Base-by-base conservation (phyloP, 2,329 filamentous ascomycete genomes). In the Cryphonectria naterciae region DNA sequence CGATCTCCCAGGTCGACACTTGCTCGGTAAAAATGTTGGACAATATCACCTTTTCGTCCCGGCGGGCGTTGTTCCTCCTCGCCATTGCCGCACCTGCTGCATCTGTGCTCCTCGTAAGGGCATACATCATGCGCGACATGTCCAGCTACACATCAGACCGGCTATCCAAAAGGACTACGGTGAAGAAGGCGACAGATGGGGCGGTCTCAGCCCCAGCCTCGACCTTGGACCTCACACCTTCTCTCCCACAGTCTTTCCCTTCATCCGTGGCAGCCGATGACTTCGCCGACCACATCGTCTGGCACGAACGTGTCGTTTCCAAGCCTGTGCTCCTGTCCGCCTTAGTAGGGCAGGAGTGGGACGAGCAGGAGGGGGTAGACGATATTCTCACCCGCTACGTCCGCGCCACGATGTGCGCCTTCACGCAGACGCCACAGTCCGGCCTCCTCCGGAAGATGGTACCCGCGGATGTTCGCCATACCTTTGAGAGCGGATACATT, bases 391-490 rank as follows among this genome's bases (percentile, higher is more conserved):
- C 69, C 11, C 43, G 37, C 10, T 70, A 70, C 58, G 56, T 64
- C 19, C 61, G 69, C 46, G 69, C 58, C 13, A 70, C 60, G n/a
- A 70, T 68, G 65, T 19, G 41, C 41, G 69, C 65, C 13, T 65
- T 70, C 46, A 60, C 69, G 0, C 41, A 43, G 25, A 70, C 65
- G 43, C 69, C 69, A 1, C 69, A 70, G 32, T 58, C 69, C 35
- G 67, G 41, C 37, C 1, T 68, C 22, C 39, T 68, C 32, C 65
- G 37, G 28, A 70, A 64, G 25, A 64, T 70, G 65, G 58, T 68
- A 2, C 46, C 69, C 19, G 22, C 13, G 11, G 46, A 22, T 13
- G 17, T 58, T 7, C 37, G 28, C 17, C 28, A 63, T 46, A 70
- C 65, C 22, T 68, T 70, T 39, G 65, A 58, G 46, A 22, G 25